Conservation (phyloP, 768 basidiomycete genomes). For the Lactarius quietus region DNA sequence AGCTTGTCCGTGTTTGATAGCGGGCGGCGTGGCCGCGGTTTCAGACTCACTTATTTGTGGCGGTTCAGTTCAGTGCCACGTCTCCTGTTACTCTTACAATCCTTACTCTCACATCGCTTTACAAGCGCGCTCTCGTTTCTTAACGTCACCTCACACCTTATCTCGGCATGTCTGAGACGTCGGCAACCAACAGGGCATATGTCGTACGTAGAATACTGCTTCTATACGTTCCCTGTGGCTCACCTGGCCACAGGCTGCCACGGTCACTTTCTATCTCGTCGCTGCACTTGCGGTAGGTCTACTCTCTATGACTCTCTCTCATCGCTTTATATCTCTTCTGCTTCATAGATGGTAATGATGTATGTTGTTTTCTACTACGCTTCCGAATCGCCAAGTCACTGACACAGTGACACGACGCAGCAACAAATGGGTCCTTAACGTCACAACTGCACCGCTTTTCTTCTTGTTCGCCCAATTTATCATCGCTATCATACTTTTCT, state of each 20-base stretch:
- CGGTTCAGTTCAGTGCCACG: neutral
- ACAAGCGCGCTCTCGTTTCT: neutral
- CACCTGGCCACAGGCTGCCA: constrained; percentile 51
- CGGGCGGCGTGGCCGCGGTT: constrained; percentile 10
- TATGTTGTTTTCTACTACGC: constrained; percentile 35
- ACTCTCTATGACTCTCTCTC: neutral
- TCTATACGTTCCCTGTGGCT: neutral
- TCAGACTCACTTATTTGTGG: constrained; percentile 3
- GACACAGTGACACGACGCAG: constrained; percentile 44
- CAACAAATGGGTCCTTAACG: constrained; percentile 89
- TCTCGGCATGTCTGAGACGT: constrained; percentile 7
- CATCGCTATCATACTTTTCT: constrained; percentile 76
- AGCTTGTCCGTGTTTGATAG: constrained; percentile 13
- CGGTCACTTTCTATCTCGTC: constrained; percentile 84
- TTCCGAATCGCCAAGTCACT: constrained; percentile 12
- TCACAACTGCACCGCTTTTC: constrained; percentile 73
- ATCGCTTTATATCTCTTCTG: constrained; percentile 2
- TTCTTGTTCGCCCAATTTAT: constrained; percentile 79
- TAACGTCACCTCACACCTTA: neutral
- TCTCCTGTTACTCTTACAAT: neutral
- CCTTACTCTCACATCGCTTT: neutral
- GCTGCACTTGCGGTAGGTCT: constrained; percentile 77
- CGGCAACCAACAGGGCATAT: neutral
- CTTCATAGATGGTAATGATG: constrained; percentile 84
- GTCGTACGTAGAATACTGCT: constrained; percentile 11